Evolutionary conservation across 1,139 yeast species (phyloP), one percentile per base, ranked within the genome.

Genomic region (Yamadazyma sp.): DNA sequence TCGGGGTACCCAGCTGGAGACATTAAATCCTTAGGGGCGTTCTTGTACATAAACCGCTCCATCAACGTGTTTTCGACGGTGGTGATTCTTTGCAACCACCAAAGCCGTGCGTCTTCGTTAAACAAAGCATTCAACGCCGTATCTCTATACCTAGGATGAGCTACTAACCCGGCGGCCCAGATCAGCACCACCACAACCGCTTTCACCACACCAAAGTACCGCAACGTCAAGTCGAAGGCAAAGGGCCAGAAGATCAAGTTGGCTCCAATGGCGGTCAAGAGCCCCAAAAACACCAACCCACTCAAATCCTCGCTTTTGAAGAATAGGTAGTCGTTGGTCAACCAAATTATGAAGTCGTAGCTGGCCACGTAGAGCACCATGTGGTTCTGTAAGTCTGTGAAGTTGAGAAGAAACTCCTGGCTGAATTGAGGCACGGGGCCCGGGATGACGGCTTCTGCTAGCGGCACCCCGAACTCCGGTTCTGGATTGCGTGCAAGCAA

Each of bases 301-400:
- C 87, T 79, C 3, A 81, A 51, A 35, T 77, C 73, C 51, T 83
- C 91, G 54, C 83, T 79, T 44, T 73, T 71, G 57, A 82, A 88
- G 56, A 75, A 83, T 1, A 86, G 78, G 55, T 82, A 80, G 45
- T 78, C 79, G 20, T 66, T 62, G 20, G 86, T 66, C 36, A 77
- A 44, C 55, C 71, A 63, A 17, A 72, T 64, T 5, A 77, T 43
- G 26, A 70, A 67, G 59, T 88, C 94, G 70, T 82, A 87, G 0
- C 69, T 62, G n/a, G 65, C 59, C 9, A 84, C 79, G 54, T 82
- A 87, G 14, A 81, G 57, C n/a, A 81, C 59, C 88, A 86, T 83
- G 50, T 81, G 83, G 58, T 88, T 88, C 55, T 88, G 96, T 41
- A 88, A 69, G 62, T 88, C 96, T 0, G 95, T 87, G 50, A 87